phyloP scores from a whole-genome alignment of 2,329 filamentous ascomycete species.

The Arachnomyces sp. region DNA sequence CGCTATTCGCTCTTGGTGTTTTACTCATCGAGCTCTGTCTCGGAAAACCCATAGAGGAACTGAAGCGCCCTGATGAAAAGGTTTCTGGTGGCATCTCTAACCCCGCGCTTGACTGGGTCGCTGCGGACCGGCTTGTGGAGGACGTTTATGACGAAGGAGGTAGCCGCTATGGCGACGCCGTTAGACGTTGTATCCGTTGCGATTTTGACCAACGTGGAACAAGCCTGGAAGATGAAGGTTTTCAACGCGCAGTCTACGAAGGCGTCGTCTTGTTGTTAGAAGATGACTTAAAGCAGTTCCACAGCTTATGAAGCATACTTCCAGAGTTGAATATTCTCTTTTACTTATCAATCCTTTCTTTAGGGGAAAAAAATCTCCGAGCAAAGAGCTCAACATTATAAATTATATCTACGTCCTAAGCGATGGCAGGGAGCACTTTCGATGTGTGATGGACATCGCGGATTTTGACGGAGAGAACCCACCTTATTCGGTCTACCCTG shows the following conservation, averaged over 20 bases:
- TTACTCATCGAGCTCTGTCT: conserved; percentile 15
- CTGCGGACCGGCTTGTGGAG: conserved; percentile 3
- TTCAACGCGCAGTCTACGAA: conserved; percentile 7
- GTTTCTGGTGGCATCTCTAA: conserved; percentile 6
- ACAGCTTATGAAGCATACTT: no score
- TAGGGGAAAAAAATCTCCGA: no score
- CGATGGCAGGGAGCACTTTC: no score
- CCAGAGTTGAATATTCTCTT: no score
- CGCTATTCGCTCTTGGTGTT: conserved; percentile 10
- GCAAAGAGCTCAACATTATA: no score
- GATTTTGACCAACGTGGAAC: conserved; percentile 6
- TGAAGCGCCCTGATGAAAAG: conserved; percentile 7
- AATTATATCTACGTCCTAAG: no score
- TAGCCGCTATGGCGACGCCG: conserved; percentile 5
- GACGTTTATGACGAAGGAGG: conserved; percentile 3
- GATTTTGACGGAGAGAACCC: no score
- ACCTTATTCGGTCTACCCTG: no score
- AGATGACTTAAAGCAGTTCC: no score
- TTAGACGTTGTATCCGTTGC: conserved; percentile 7
- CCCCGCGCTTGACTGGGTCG: conserved; percentile 5
- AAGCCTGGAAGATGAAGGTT: conserved; percentile 1
- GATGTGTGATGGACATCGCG: no score
- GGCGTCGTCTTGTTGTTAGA: conserved; percentile 6
- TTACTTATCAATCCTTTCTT: no score
- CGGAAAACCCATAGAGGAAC: conserved; percentile 7